Percentiles rank a stretch among this genome's conserved stretches.
Conservation (phyloP, 306 rosid species). For the Trifolium dubium region DNA sequence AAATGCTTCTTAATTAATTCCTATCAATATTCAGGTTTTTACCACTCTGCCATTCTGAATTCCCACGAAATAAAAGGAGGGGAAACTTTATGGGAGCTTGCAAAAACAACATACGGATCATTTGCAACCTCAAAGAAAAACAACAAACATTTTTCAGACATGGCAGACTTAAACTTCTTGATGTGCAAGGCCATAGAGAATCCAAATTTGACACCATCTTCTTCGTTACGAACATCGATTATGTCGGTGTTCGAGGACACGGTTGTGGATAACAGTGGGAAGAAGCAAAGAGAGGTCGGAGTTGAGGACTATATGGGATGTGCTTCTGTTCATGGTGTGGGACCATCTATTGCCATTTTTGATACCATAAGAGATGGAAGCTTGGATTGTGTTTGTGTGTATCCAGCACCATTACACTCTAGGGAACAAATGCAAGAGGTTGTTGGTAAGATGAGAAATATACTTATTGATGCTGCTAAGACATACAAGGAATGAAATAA, state of each 20-base stretch:
- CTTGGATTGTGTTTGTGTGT: slow-evolving; percentile 65
- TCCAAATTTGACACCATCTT: slow-evolving; percentile 59
- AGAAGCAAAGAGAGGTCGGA: slow-evolving; percentile 41
- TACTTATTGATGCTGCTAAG: slow-evolving; percentile 51
- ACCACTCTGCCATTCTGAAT: slow-evolving; percentile 67
- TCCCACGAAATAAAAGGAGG: slow-evolving; percentile 61
- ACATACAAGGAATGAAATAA: neutral
- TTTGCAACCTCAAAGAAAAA: slow-evolving; percentile 50
- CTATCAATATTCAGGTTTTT: slow-evolving; percentile 53
- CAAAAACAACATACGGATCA: slow-evolving; percentile 47
- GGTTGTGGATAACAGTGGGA: slow-evolving; percentile 45
- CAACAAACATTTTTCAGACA: slow-evolving; percentile 63
- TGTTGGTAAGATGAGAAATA: slow-evolving; percentile 51
- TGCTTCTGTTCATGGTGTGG: slow-evolving; percentile 69
- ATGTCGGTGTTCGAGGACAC: slow-evolving; percentile 71
- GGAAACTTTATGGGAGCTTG: slow-evolving; percentile 66
- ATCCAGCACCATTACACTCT: slow-evolving; percentile 68
- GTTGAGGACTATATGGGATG: slow-evolving; percentile 68
- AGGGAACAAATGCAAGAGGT: slow-evolving; percentile 59
- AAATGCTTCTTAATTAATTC: too few relatives aligned
- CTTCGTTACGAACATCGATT: slow-evolving; percentile 54
- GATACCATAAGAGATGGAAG: slow-evolving; percentile 58
- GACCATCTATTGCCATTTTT: slow-evolving; percentile 67
- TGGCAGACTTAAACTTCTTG: slow-evolving; percentile 65
- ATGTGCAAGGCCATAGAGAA: slow-evolving; percentile 65